Evolutionary conservation across 2,329 filamentous ascomycete species (phyloP).

Genomic region (Ophiostoma triangulosporum): DNA sequence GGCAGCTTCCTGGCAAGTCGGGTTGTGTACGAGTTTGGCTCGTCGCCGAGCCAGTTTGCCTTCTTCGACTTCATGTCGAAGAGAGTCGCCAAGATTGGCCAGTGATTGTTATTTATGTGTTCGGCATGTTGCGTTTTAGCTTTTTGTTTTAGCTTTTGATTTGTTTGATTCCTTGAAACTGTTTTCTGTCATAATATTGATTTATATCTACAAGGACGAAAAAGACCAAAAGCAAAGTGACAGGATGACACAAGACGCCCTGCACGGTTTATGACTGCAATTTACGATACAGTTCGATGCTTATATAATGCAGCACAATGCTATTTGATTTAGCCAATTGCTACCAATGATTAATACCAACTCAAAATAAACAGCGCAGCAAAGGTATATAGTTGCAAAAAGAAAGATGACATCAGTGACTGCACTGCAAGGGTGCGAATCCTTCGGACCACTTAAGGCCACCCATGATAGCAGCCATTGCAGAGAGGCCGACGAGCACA

Average conservation of each 20-base stretch:
- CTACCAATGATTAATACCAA: neutral
- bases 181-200: too few species aligned
- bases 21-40: slow-evolving; percentile 93
- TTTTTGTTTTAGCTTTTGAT: neutral
- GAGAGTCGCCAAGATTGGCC: neutral
- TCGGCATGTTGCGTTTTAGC: neutral
- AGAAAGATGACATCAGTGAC: slow-evolving; percentile 14
- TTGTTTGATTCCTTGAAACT: neutral
- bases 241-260: neutral
- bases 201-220: too few species aligned
- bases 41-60: slow-evolving; percentile 85
- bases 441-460: slow-evolving; percentile 56
- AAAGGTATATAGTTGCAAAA: neutral
- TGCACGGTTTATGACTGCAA: neutral
- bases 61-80: slow-evolving; percentile 70
- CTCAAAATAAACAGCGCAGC: neutral
- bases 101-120: neutral
- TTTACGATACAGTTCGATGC: neutral
- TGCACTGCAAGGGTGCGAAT: slow-evolving; percentile 31
- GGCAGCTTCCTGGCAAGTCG: slow-evolving; percentile 88
- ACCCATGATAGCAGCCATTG: slow-evolving; percentile 61
- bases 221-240: too few species aligned
- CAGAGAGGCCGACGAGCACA: slow-evolving; percentile 40
- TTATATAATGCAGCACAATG: neutral
- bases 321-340: neutral